These are phyloP conservation scores for Fragaria ananassa DNA, from an alignment of 306 rosid species.

Conservation along the genomic window DNA sequence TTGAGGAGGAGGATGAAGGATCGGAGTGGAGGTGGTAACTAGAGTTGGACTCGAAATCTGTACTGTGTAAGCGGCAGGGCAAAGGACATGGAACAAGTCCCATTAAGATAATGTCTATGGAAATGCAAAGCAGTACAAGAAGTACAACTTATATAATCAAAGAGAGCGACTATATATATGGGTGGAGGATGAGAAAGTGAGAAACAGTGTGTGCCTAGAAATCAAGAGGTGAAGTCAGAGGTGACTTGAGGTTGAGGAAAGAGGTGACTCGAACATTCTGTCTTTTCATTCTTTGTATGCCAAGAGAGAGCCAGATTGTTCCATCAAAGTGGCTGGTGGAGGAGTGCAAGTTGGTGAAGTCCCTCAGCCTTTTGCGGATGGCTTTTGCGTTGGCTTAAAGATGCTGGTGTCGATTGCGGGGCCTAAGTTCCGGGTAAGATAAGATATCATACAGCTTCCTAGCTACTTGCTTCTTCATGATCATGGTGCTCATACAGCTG, in stretches of 20 bases:
- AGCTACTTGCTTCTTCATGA: background rate
- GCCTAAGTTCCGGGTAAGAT: background rate
- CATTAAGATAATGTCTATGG: conserved; percentile 23
- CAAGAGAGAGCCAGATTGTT: background rate
- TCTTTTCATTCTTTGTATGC: background rate
- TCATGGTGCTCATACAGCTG: background rate
- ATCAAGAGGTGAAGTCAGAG: too few relatives aligned
- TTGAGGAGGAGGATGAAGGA: conserved; percentile 32
- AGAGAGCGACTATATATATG: background rate
- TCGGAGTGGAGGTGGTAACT: conserved; percentile 34
- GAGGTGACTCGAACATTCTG: background rate
- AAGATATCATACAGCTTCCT: background rate
- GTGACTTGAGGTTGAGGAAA: background rate
- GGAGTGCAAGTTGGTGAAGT: background rate
- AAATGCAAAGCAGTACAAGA: background rate
- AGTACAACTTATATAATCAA: background rate
- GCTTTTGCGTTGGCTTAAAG: background rate
- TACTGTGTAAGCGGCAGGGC: conserved; percentile 28
- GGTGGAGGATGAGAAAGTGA: background rate
- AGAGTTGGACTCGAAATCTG: conserved; percentile 19
- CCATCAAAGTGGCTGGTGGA: conserved; percentile 7
- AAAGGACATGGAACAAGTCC: conserved; percentile 41
- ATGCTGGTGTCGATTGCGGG: background rate
- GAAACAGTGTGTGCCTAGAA: background rate
- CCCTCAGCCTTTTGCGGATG: background rate